Conservation (phyloP, 495 filamentous ascomycete genomes). For the Neurospora tetrasperma region DNA sequence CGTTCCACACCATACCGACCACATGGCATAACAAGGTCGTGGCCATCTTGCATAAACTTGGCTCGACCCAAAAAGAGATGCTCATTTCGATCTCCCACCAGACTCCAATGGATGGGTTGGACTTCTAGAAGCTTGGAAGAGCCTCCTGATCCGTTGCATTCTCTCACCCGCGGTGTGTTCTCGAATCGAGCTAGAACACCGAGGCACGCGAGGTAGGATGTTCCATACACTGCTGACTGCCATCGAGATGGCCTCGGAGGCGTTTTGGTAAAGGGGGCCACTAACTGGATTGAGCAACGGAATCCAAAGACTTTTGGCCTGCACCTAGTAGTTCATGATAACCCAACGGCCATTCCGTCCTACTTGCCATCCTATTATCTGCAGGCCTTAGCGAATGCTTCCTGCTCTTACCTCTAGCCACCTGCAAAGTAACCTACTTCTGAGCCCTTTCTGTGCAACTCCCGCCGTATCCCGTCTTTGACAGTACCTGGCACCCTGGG, state of each 20-base stretch:
- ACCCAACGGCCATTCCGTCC: background rate
- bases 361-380: background rate
- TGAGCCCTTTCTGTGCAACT: background rate
- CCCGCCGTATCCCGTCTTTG: background rate
- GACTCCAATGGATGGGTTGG: background rate
- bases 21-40: background rate
- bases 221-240: background rate
- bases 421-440: background rate
- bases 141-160: background rate
- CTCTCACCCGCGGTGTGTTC: background rate
- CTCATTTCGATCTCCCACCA: conserved; percentile 11
- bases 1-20: background rate
- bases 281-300: background rate
- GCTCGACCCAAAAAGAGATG: conserved; percentile 12
- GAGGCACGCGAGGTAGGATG: background rate
- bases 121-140: background rate
- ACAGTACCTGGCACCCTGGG: background rate
- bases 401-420: background rate
- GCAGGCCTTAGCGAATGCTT: background rate
- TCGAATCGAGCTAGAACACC: background rate
- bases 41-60: conserved; percentile 17
- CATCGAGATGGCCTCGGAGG: background rate
- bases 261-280: background rate
- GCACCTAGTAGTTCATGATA: background rate
- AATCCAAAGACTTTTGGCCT: background rate